Base-by-base conservation (phyloP, 352 stramenopile species). In the Globisporangium barbulae region DNA sequence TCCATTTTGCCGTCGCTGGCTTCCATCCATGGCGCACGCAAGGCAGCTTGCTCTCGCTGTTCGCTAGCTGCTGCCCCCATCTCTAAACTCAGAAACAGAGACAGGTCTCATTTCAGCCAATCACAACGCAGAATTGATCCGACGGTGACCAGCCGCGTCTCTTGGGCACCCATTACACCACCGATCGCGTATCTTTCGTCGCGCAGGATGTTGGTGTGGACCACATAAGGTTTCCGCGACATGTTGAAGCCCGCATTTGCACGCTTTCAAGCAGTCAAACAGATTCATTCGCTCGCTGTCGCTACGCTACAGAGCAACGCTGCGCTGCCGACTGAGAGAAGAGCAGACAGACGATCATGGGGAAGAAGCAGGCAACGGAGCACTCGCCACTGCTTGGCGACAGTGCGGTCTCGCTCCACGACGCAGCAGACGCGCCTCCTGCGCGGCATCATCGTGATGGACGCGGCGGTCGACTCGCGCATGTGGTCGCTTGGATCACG, bases 151-250 rank as follows among this genome's bases (percentile, higher is more conserved):
- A 52, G 37, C 33, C 56, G 15, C 56, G 28, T 47, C 56, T 44
- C 56, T 54, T 44, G 12, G 21, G 48, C 19, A 55, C 30, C 1
- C 21, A 6, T n/a, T 37, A 22, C 4, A 41, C 65, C 15, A 66
- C 67, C 39, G 59, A 72, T 47, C 52, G 66, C 53, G 47, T 72
- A 63, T 61, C 53, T 49, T 64, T 74, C 30, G 41, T 22, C 12
- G 17, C 10, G 42, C 21, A 63, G 45, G 17, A 50, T 59, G 50
- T 25, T 59, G 35, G 67, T 45, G 31, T 59, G 33, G 57, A 55
- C 15, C 10, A n/a, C 17, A 69, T 21, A 1, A 41, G 35, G 39
- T 47, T 72, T 21, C 28, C 42, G 42, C 56, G 56, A 62, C 56
- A 62, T 54, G 42, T 62, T 62, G 56, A 62, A 62, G 42, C 56